Conservation (phyloP, 148 eudicot species). For the Tetragonia tetragonoides region DNA sequence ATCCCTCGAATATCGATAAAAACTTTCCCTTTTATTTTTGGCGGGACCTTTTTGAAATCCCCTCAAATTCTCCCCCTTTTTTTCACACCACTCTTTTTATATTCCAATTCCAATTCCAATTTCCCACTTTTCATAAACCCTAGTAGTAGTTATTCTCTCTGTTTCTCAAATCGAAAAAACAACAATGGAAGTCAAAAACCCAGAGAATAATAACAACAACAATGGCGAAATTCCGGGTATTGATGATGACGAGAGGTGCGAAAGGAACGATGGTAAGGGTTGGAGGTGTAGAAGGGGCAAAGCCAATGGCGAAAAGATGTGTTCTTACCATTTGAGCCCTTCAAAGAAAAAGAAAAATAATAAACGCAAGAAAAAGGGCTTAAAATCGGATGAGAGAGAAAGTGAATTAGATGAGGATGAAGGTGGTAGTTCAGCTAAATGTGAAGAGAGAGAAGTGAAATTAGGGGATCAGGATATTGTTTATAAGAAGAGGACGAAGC, state of each 20-base stretch:
- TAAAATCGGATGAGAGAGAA: slow-evolving; percentile 11
- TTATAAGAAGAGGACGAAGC: no score
- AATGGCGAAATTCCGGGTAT: neutral
- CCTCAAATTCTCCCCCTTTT: neutral
- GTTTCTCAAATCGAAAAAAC: no score
- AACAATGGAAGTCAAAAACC: neutral
- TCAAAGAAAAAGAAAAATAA: neutral
- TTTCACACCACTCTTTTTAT: neutral
- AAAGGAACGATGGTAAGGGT: slow-evolving; percentile 12
- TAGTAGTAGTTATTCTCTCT: no score
- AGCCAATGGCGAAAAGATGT: neutral
- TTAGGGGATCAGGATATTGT: no score
- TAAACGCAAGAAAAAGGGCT: neutral
- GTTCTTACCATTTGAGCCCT: neutral
- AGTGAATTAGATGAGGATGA: neutral
- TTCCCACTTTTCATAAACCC: neutral
- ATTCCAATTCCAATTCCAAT: slow-evolving; percentile 1
- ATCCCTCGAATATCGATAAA: neutral
- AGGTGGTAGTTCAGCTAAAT: neutral
- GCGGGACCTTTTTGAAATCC: slow-evolving; percentile 29
- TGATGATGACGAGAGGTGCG: slow-evolving; percentile 2
- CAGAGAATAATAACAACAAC: neutral
- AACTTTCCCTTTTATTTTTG: slow-evolving; percentile 12
- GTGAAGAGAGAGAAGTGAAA: neutral
- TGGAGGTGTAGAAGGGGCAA: slow-evolving; percentile 14